These are phyloP conservation scores for Hyparrhenia diplandra DNA, from an alignment of 176 grass and related monocot species.

Conservation along the genomic window DNA sequence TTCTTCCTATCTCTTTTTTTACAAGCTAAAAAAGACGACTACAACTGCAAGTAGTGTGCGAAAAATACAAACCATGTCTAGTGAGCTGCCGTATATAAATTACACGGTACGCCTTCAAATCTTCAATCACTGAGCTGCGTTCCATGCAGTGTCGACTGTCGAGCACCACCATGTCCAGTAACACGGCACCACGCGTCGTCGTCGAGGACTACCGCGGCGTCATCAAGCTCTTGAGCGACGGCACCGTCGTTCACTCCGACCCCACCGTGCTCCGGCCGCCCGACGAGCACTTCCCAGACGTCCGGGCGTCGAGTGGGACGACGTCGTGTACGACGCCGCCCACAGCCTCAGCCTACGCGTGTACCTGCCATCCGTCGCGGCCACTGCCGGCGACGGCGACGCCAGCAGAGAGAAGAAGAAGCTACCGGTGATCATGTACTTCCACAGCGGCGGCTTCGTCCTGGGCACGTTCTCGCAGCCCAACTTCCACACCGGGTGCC, in stretches of 20 bases:
- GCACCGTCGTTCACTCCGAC: constrained; percentile 23
- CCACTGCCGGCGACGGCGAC: not conserved
- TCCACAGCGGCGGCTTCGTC: constrained; percentile 35
- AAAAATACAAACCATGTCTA: too few relatives aligned
- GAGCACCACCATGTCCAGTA: not conserved
- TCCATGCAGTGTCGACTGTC: too few relatives aligned
- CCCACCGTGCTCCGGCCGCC: not conserved
- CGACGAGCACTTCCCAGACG: not conserved
- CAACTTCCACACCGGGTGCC: constrained; percentile 18
- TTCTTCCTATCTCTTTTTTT: not conserved
- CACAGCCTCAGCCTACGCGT: constrained; percentile 7
- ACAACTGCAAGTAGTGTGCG: not conserved
- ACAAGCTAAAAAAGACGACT: not conserved
- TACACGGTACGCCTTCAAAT: too few relatives aligned
- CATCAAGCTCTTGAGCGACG: constrained; percentile 28
- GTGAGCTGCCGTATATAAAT: not conserved
- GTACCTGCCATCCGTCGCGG: not conserved
- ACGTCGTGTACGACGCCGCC: constrained; percentile 19
- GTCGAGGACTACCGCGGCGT: constrained; percentile 21
- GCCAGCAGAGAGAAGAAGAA: not conserved
- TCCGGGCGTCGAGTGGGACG: constrained; percentile 24
- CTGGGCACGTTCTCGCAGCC: constrained; percentile 3
- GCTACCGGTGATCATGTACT: constrained; percentile 37
- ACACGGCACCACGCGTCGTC: constrained; percentile 4
- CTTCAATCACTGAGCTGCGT: too few relatives aligned